Base-by-base conservation (phyloP, 345 rosid species). In the Euphorbia pulcherrima region DNA sequence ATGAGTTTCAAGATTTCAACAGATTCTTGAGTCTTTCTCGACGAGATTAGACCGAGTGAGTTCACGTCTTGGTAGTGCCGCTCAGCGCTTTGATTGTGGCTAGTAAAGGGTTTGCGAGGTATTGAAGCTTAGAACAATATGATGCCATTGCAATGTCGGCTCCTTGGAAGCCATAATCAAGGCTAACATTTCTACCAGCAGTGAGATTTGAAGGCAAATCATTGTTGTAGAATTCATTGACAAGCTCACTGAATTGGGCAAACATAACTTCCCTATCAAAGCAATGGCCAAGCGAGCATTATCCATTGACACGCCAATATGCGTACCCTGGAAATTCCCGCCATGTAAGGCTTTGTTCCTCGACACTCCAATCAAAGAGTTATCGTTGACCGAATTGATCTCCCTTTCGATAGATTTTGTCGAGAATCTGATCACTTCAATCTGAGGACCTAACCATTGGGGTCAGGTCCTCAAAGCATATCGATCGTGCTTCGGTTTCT, bases 371-470 rank as follows among this genome's bases (percentile, higher is more conserved):
- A 72, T 72, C 48, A 72, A 50, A 44, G 75, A 69, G 58, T 72
- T 71, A 24, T 71, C 74, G 3, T 63, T 71, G 17, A 72, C 75
- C 0, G 75, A 72, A 37, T 72, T 72, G 26, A 72, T 72, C 69
- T 72, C 75, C 47, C 75, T 72, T 72, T 72, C 75, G 48, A 72
- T 72, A 16, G 75, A 72, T 53, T 72, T 72, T 8, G 75, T 72
- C 12, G 75, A 54, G 47, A 65, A 72, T 16, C 75, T 18, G 40
- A 72, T 72, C 0, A 72, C 75, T 57, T 72, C 75, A 59, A 72
- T 72, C 44, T 58, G 70, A 61, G 75, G 75, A 3, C 75, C 75
- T 13, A 72, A 47, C 74, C 74, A 71, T 24, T 71, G 74, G 4
- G 74, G 74, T 0, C 68, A 71, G 41, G 74, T 63, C 57, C 75